phyloP scores from a whole-genome alignment of 345 rosid species.

The Dimocarpus longan region DNA sequence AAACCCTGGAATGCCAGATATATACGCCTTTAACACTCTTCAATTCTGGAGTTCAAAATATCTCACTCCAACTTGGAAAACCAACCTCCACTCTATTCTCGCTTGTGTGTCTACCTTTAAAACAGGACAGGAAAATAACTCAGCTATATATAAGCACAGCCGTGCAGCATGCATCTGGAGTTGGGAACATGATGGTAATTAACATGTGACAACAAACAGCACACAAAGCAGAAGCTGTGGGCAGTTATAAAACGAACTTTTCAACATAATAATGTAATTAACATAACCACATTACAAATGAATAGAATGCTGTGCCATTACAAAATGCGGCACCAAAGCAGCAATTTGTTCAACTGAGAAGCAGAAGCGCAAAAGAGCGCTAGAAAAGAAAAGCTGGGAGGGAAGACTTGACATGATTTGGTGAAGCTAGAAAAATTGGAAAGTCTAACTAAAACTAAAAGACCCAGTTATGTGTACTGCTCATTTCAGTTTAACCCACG shows the following conservation, averaged over 20 bases:
- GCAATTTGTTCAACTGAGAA: slow-evolving; percentile 15
- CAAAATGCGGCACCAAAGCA: slow-evolving; percentile 30
- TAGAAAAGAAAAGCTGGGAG: background rate
- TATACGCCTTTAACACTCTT: too few relatives aligned
- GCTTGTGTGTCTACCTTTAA: too few relatives aligned
- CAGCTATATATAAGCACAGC: too few relatives aligned
- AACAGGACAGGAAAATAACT: too few relatives aligned
- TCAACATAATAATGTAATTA: background rate
- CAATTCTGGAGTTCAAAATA: too few relatives aligned
- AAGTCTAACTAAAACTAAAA: slow-evolving; percentile 9
- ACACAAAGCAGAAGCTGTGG: background rate
- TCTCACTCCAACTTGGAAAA: too few relatives aligned
- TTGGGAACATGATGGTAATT: too few relatives aligned
- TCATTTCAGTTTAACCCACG: slow-evolving; percentile 8
- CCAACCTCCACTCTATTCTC: too few relatives aligned
- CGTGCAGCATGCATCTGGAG: too few relatives aligned
- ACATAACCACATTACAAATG: slow-evolving; percentile 21
- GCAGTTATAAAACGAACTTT: background rate
- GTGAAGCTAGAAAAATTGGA: slow-evolving; percentile 4
- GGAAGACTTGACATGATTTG: slow-evolving; percentile 3
- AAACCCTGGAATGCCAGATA: too few relatives aligned
- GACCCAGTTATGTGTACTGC: slow-evolving; percentile 16
- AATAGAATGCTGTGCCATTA: slow-evolving; percentile 27
- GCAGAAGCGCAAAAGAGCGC: slow-evolving; percentile 5
- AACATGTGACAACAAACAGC: background rate